phyloP scores from a whole-genome alignment of 177 flowering plant species.

The Telopea speciosissima region DNA sequence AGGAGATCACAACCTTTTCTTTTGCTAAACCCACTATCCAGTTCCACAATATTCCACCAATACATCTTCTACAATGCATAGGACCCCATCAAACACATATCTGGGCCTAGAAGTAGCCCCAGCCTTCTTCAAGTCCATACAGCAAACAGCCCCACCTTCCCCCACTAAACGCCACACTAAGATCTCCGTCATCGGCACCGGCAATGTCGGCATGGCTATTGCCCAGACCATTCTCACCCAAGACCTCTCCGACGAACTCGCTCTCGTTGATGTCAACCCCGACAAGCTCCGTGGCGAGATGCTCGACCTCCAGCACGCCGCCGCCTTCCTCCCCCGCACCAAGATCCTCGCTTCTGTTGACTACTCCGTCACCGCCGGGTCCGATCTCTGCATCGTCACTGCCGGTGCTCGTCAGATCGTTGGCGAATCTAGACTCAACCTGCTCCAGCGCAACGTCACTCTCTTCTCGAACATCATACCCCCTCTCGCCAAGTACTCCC shows the following conservation, averaged over 20 bases:
- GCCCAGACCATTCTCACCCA: slow-evolving; percentile 87
- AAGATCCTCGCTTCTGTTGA: slow-evolving; percentile 56
- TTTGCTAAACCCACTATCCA: too few relatives aligned
- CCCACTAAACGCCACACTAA: slow-evolving; percentile 60
- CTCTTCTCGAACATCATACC: slow-evolving; percentile 48
- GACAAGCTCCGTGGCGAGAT: slow-evolving; percentile 85
- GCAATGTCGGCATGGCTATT: slow-evolving; percentile 92
- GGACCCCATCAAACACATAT: slow-evolving; percentile 27
- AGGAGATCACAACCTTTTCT: too few relatives aligned
- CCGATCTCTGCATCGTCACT: slow-evolving; percentile 75
- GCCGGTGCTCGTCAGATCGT: slow-evolving; percentile 76
- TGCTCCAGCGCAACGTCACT: slow-evolving; percentile 53
- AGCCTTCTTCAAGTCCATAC: slow-evolving; percentile 55
- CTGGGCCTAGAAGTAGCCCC: slow-evolving; percentile 55
- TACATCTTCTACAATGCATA: slow-evolving; percentile 22
- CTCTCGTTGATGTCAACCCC: slow-evolving; percentile 69
- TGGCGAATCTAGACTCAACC: slow-evolving; percentile 63
- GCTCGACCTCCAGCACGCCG: slow-evolving; percentile 92
- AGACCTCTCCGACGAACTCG: slow-evolving; percentile 68
- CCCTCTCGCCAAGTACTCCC: slow-evolving; percentile 47
- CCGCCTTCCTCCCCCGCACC: slow-evolving; percentile 83
- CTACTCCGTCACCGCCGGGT: slow-evolving; percentile 48
- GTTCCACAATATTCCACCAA: too few relatives aligned
- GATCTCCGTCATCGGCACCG: slow-evolving; percentile 70
- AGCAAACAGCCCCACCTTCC: slow-evolving; percentile 36